These are phyloP conservation scores for Endoconidiophora polonica DNA, from an alignment of 2,329 filamentous ascomycete genomes.

Conservation along the genomic window DNA sequence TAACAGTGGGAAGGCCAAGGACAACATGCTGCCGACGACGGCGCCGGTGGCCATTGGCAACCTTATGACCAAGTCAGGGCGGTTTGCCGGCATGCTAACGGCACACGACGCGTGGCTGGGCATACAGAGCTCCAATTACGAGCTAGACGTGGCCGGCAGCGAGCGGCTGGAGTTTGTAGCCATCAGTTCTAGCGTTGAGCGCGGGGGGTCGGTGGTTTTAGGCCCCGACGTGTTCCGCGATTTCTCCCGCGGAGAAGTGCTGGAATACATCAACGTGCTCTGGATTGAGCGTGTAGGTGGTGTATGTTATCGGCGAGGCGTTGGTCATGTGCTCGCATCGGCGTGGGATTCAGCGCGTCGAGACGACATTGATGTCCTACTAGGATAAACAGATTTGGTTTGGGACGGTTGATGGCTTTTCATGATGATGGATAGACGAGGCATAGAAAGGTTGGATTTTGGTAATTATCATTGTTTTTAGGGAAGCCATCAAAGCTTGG, in stretches of 20 bases:
- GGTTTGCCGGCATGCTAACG: conserved; percentile 27
- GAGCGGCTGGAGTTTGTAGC: conserved; percentile 29
- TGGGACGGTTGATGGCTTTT: not conserved
- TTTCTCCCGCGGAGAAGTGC: conserved; percentile 22
- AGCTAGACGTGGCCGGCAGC: conserved; percentile 19
- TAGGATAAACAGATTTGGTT: conserved; percentile 20
- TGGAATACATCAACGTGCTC: conserved; percentile 30
- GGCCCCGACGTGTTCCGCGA: conserved; percentile 25
- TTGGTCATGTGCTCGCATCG: conserved; percentile 26
- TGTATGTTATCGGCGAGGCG: conserved; percentile 25
- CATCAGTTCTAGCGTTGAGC: conserved; percentile 25
- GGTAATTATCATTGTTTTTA: not conserved
- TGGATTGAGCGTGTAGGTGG: conserved; percentile 30
- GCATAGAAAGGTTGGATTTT: conserved; percentile 2
- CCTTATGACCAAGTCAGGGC: conserved; percentile 22
- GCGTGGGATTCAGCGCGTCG: conserved; percentile 24
- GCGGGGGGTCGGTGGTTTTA: conserved; percentile 26
- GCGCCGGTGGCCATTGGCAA: conserved; percentile 28
- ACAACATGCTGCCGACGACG: conserved; percentile 18
- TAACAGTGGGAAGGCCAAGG: not conserved
- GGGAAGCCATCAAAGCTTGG: not conserved
- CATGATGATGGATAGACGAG: not conserved
- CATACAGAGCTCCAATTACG: conserved; percentile 29
- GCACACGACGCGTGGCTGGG: conserved; percentile 31
- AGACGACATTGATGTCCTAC: conserved; percentile 25